Evolutionary conservation across 495 filamentous ascomycete species (phyloP).

Genomic region (Tuber microsphaerosporum): DNA sequence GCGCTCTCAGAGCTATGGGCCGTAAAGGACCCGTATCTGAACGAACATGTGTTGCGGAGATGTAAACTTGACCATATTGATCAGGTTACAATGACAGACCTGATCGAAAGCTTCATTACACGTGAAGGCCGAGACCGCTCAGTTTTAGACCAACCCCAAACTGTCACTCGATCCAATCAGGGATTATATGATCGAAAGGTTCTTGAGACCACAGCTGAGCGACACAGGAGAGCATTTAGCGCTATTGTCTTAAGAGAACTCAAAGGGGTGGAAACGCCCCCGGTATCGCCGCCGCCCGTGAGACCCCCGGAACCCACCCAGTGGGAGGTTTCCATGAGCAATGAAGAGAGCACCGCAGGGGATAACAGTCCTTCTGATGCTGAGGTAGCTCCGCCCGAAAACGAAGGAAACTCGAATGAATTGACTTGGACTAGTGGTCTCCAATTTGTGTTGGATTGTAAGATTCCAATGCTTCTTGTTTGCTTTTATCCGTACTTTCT

Average conservation of each 20-base stretch:
- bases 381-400: background rate
- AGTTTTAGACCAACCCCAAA: slow-evolving; percentile 33
- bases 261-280: background rate
- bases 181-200: slow-evolving; percentile 35
- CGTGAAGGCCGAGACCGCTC: slow-evolving; percentile 30
- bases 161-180: slow-evolving; percentile 32
- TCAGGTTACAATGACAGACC: slow-evolving; percentile 36
- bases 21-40: slow-evolving; percentile 34
- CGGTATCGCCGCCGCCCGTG: background rate
- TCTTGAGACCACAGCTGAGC: slow-evolving; percentile 27
- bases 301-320: background rate
- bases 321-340: background rate
- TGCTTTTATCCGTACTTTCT: background rate
- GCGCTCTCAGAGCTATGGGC: slow-evolving; percentile 33
- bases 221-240: slow-evolving; percentile 25
- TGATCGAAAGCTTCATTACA: slow-evolving; percentile 33
- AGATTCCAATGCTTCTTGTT: background rate
- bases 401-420: background rate
- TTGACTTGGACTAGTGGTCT: background rate
- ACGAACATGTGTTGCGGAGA: slow-evolving; percentile 24
- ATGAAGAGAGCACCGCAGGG: background rate
- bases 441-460: slow-evolving; percentile 28
- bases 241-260: slow-evolving; percentile 18
- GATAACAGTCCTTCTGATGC: background rate
- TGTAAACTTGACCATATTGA: slow-evolving; percentile 33